Conservation (phyloP, 1,139 yeast genomes). For the Blastobotrys niveus region DNA sequence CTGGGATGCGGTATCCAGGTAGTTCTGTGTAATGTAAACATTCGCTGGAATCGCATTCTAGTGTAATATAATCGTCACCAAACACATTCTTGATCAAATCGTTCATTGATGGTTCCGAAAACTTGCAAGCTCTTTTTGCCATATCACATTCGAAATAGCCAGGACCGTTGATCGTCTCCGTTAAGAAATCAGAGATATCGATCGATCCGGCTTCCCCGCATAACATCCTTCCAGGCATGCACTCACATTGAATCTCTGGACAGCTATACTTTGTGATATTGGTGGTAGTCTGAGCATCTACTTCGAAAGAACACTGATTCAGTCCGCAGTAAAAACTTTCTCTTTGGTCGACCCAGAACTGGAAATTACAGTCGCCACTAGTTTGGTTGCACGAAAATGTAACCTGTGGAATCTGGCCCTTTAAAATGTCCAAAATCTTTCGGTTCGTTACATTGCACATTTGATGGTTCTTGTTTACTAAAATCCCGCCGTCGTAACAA, state of each 20-base stretch:
- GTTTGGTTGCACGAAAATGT: constrained; percentile 82
- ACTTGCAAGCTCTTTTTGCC: constrained; percentile 54
- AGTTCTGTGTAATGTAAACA: constrained; percentile 88
- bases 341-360: constrained; percentile 87
- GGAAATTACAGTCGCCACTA: constrained; percentile 68
- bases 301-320: constrained; percentile 60
- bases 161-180: constrained; percentile 87
- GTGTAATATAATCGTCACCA: constrained; percentile 84
- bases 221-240: constrained; percentile 86
- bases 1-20: constrained; percentile 78
- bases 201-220: constrained; percentile 94
- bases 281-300: constrained; percentile 44
- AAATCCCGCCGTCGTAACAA: constrained; percentile 81
- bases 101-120: constrained; percentile 95
- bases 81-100: constrained; percentile 82
- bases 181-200: constrained; percentile 86
- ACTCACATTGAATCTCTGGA: constrained; percentile 68
- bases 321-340: constrained; percentile 91
- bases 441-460: constrained; percentile 90
- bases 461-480: constrained; percentile 76
- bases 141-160: constrained; percentile 85
- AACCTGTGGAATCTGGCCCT: constrained; percentile 83
- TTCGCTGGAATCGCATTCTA: constrained; percentile 79
- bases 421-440: constrained; percentile 71
- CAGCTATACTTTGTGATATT: constrained; percentile 77